Percentiles rank a stretch among this genome's conserved stretches.
phyloP scores from a whole-genome alignment of 768 basidiomycete genomes.

The Pisolithus albus region DNA sequence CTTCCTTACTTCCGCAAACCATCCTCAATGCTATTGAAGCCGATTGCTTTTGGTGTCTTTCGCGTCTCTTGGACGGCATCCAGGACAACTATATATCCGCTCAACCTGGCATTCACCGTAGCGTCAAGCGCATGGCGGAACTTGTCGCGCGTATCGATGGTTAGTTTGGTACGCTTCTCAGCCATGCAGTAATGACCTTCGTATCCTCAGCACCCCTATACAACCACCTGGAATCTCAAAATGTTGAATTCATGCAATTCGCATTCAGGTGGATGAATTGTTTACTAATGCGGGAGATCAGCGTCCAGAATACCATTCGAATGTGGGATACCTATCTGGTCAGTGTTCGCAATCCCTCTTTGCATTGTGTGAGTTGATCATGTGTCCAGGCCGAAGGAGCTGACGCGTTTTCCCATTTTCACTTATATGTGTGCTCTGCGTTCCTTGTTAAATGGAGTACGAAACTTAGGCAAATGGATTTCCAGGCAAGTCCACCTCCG shows the following conservation, averaged over 20 bases:
- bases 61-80: conserved; percentile 90
- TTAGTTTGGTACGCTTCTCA: conserved; percentile 27
- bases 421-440: conserved; percentile 96
- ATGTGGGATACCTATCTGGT: conserved; percentile 99
- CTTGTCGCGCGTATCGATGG: conserved; percentile 87
- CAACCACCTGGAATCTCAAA: conserved; percentile 79
- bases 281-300: conserved; percentile 95
- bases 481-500: conserved; percentile 59
- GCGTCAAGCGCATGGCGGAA: conserved; percentile 90
- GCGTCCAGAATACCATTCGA: conserved; percentile 90
- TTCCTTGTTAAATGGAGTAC: conserved; percentile 96
- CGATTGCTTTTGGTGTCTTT: conserved; percentile 97
- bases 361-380: neutral
- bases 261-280: conserved; percentile 99
- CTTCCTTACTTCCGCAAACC: conserved; percentile 58
- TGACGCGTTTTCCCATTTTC: conserved; percentile 98
- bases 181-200: neutral
- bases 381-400: conserved; percentile 80
- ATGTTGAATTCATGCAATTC: conserved; percentile 99
- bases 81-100: conserved; percentile 97
- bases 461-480: conserved; percentile 92
- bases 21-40: conserved; percentile 87
- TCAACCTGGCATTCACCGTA: conserved; percentile 93
- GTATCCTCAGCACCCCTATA: conserved; percentile 65
- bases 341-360: conserved; percentile 21